Percentiles rank a stretch among this genome's conserved stretches.
phyloP scores from a whole-genome alignment of 108 stramenopile genomes.

The Pseudonitzschia multiseries region DNA sequence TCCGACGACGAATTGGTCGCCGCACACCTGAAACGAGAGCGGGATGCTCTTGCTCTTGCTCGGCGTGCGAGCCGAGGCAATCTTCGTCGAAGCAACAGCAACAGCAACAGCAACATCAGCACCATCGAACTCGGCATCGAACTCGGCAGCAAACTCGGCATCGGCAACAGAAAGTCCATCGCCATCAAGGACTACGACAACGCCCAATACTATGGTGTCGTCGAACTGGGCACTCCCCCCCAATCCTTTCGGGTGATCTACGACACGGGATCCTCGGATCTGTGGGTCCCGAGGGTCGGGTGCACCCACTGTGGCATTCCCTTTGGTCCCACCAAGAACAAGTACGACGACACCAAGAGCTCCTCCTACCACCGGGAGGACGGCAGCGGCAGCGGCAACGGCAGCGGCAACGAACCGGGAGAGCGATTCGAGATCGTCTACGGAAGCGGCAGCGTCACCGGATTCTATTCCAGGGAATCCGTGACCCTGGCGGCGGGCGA shows the following conservation, averaged over 20 bases:
- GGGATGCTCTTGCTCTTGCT: constrained; percentile 43
- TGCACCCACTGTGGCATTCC: constrained; percentile 69
- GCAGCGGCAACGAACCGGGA: too few relatives aligned
- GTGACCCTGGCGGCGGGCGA: constrained; percentile 66
- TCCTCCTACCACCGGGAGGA: constrained; percentile 49
- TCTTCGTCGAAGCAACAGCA: background rate
- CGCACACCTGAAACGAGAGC: constrained; percentile 63
- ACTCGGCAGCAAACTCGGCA: background rate
- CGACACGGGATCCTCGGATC: constrained; percentile 95
- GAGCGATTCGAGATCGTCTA: too few relatives aligned
- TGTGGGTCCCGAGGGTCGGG: constrained; percentile 94
- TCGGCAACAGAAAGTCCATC: constrained; percentile 26
- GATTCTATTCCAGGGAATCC: constrained; percentile 65
- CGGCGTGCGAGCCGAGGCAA: background rate
- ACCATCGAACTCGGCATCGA: too few relatives aligned
- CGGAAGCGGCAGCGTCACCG: constrained; percentile 69
- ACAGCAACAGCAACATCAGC: background rate
- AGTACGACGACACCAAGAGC: constrained; percentile 59
- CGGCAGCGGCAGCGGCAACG: constrained; percentile 21
- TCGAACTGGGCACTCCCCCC: constrained; percentile 76
- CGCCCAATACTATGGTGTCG: constrained; percentile 80
- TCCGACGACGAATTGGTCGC: constrained; percentile 66
- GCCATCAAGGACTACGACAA: constrained; percentile 88
- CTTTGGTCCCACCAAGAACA: constrained; percentile 57
- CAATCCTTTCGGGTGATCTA: constrained; percentile 91